Evolutionary conservation across 2,329 filamentous ascomycete genomes (phyloP).

Genomic region (Venturia aucupariae): DNA sequence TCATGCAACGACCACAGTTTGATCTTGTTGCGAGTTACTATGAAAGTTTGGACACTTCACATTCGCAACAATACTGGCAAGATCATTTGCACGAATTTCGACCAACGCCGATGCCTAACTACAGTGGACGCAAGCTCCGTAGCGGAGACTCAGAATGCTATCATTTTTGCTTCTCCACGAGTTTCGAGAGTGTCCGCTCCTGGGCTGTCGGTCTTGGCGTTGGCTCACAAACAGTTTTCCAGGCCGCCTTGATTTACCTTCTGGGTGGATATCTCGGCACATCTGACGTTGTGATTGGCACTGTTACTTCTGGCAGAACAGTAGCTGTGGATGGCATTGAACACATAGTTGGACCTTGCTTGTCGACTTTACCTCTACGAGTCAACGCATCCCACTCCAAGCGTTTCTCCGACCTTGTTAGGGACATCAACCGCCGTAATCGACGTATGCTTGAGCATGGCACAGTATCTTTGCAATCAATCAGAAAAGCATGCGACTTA

Average conservation of each 20-base stretch:
- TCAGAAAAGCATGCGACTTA: constrained; percentile 52
- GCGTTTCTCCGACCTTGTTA: constrained; percentile 52
- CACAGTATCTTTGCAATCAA: constrained; percentile 55
- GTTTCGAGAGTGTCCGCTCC: constrained; percentile 22
- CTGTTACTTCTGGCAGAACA: constrained; percentile 73
- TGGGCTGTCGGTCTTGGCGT: constrained; percentile 37
- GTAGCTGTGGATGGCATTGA: constrained; percentile 63
- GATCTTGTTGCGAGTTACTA: constrained; percentile 10
- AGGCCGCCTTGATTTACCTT: constrained; percentile 59
- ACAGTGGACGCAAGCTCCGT: constrained; percentile 11
- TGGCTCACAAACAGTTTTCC: constrained; percentile 64
- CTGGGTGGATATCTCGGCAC: constrained; percentile 55
- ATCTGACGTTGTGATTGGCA: constrained; percentile 63
- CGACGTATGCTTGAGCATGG: constrained; percentile 56
- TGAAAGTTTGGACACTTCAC: background rate
- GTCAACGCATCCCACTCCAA: constrained; percentile 45
- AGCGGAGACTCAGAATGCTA: background rate
- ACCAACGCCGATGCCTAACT: constrained; percentile 13
- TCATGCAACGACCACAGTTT: background rate
- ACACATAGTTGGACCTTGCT: constrained; percentile 67
- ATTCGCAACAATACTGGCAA: constrained; percentile 15
- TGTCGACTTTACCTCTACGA: constrained; percentile 66
- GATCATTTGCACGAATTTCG: constrained; percentile 12
- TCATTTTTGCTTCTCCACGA: constrained; percentile 1
- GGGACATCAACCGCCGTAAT: constrained; percentile 55